phyloP scores from a whole-genome alignment of 78 protist genomes.

The Cavenderia fasciculata region DNA sequence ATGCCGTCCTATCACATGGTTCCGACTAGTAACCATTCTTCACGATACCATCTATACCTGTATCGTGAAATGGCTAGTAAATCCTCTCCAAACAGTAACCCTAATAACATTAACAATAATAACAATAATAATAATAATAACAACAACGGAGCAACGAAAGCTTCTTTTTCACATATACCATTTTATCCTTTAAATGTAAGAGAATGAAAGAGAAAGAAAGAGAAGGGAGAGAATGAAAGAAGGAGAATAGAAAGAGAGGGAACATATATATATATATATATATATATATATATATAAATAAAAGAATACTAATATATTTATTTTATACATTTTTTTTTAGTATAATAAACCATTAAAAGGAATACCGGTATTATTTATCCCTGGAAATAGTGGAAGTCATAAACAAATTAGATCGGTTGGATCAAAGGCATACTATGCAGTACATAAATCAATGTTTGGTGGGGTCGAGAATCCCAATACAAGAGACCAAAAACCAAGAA shows the following conservation, averaged over 20 bases:
- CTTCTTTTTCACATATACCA: neutral
- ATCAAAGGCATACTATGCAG: conserved; percentile 35
- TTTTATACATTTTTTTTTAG: neutral
- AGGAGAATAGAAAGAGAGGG: too few relatives aligned
- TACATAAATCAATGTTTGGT: neutral
- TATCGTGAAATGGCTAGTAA: conserved; percentile 21
- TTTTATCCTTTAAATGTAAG: too few relatives aligned
- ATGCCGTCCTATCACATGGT: conserved; percentile 51
- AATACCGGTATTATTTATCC: conserved; percentile 72
- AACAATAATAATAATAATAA: neutral
- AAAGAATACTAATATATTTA: neutral
- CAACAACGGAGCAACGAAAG: neutral
- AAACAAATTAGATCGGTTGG: conserved; percentile 74
- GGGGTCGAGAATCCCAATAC: conserved; percentile 50
- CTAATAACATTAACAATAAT: neutral
- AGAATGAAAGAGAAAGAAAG: too few relatives aligned
- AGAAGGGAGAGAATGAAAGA: too few relatives aligned
- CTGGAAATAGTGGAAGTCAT: conserved; percentile 81
- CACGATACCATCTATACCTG: conserved; percentile 37
- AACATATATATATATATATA: neutral
- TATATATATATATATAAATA: neutral
- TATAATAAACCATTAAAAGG: conserved; percentile 53
- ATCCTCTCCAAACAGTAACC: neutral
- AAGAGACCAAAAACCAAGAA: neutral
- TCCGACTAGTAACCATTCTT: conserved; percentile 45